phyloP scores from a whole-genome alignment of 169 alveolate genomes.

The Cyclospora cayetanensis region DNA sequence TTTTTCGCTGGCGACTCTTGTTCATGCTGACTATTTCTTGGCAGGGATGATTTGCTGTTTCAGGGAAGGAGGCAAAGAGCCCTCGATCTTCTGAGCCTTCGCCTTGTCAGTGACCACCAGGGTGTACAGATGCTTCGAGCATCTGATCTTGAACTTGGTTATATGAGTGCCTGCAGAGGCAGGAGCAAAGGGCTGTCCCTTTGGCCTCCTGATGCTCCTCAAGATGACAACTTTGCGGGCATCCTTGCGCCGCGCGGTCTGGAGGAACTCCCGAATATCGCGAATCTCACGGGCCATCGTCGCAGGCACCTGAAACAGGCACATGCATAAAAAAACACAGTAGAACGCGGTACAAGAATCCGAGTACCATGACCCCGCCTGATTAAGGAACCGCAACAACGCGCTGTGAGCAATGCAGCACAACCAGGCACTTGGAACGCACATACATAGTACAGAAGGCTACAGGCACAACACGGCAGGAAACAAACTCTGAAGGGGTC shows the following conservation, averaged over 20 bases:
- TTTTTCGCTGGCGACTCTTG: too few relatives aligned
- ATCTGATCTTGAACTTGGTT: slow-evolving; percentile 93
- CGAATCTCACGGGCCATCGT: slow-evolving; percentile 63
- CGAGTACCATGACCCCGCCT: too few relatives aligned
- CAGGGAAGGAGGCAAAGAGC: slow-evolving; percentile 86
- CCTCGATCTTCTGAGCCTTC: slow-evolving; percentile 94
- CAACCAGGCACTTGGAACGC: too few relatives aligned
- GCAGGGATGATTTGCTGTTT: slow-evolving; percentile 24
- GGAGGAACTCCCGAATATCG: slow-evolving; percentile 50
- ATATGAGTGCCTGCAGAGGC: background rate
- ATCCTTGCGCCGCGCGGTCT: slow-evolving; percentile 59
- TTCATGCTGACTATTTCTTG: background rate
- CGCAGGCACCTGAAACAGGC: background rate
- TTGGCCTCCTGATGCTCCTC: background rate
- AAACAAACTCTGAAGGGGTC: too few relatives aligned
- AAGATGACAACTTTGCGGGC: slow-evolving; percentile 35
- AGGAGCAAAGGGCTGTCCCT: background rate
- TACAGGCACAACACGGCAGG: too few relatives aligned
- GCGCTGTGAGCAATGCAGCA: too few relatives aligned
- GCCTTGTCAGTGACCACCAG: slow-evolving; percentile 92
- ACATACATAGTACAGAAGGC: too few relatives aligned
- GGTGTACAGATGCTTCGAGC: slow-evolving; percentile 93
- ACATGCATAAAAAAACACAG: background rate
- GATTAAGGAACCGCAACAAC: too few relatives aligned
- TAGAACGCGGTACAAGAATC: background rate